Conservation (phyloP, 306 rosid genomes). For the Acacia melanoxylon region DNA sequence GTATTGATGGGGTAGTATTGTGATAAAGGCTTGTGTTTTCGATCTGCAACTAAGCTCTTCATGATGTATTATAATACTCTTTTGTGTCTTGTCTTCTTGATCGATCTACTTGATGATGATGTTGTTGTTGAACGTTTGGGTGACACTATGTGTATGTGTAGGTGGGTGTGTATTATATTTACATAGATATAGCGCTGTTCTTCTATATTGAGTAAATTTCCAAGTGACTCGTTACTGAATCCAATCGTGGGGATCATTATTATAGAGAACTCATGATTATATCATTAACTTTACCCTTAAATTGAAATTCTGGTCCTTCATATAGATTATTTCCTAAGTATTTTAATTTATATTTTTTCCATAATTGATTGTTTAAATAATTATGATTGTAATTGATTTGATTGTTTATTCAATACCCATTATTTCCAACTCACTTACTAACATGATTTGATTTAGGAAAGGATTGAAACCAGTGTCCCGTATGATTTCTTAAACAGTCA, state of each 20-base stretch:
- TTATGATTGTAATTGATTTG: too few species aligned
- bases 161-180: neutral
- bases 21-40: neutral
- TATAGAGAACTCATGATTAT: too few species aligned
- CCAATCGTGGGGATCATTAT: neutral
- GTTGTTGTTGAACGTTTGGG: neutral
- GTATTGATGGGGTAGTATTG: neutral
- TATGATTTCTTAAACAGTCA: too few species aligned
- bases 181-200: neutral
- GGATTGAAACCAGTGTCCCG: too few species aligned
- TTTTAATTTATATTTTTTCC: too few species aligned
- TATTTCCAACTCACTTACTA: too few species aligned
- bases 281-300: too few species aligned
- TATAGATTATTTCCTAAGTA: too few species aligned
- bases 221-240: neutral
- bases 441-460: too few species aligned
- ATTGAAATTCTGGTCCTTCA: too few species aligned
- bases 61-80: neutral
- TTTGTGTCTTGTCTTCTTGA: neutral
- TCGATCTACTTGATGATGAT: neutral
- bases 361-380: too few species aligned
- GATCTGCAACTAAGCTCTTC: neutral
- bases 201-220: neutral
- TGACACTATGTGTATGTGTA: neutral
- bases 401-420: too few species aligned